These are phyloP conservation scores for Aspergillus novoparasiticus DNA, from an alignment of 2,329 filamentous ascomycete species.

Conservation along the genomic window DNA sequence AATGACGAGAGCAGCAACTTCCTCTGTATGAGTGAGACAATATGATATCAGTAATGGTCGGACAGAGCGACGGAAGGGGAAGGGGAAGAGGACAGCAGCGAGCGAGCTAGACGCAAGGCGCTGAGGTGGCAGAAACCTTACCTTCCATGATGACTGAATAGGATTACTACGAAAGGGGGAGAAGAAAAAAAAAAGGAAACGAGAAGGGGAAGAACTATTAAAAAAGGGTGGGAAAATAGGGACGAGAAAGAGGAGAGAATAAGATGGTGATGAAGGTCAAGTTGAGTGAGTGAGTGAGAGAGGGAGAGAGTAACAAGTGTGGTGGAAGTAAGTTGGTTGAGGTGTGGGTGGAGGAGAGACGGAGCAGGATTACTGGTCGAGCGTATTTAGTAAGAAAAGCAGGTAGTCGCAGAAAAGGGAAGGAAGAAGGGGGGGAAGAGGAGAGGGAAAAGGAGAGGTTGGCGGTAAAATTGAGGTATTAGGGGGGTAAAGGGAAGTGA, in stretches of 20 bases:
- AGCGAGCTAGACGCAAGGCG: constrained; percentile 24
- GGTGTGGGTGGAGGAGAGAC: constrained; percentile 5
- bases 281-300: constrained; percentile 12
- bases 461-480: constrained; percentile 7
- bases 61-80: constrained; percentile 16
- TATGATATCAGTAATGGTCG: constrained; percentile 38
- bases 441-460: constrained; percentile 27
- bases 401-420: constrained; percentile 15
- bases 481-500: constrained; percentile 20
- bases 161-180: constrained; percentile 32
- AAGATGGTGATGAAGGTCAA: constrained; percentile 11
- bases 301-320: constrained; percentile 20
- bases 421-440: constrained; percentile 17
- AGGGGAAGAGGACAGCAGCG: constrained; percentile 21
- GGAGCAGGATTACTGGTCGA: constrained; percentile 5
- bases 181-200: constrained; percentile 30
- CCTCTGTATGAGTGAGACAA: constrained; percentile 67
- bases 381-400: constrained; percentile 18
- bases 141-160: constrained; percentile 63
- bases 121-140: constrained; percentile 53
- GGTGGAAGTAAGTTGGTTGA: constrained; percentile 16
- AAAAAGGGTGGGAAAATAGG: constrained; percentile 41
- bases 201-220: constrained; percentile 29
- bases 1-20: constrained; percentile 99
- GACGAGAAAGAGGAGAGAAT: constrained; percentile 30